Percentiles rank a stretch among this genome's conserved stretches.
phyloP scores from a whole-genome alignment of 202 grass and related monocot genomes.

The Schoenoplectus triqueter region DNA sequence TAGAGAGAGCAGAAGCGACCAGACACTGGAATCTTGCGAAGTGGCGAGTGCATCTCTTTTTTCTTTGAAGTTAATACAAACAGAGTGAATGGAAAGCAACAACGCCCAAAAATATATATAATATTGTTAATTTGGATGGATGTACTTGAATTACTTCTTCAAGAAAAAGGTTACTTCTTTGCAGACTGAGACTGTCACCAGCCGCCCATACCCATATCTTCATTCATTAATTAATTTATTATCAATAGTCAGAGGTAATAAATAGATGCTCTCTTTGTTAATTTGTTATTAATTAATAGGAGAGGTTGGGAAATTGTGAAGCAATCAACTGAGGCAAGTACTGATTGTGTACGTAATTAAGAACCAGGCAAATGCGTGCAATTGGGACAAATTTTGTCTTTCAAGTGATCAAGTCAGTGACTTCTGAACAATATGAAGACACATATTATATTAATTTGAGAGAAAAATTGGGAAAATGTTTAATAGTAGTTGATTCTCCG shows the following conservation, averaged over 20 bases:
- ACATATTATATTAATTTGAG: not conserved
- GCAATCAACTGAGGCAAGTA: slow-evolving; percentile 4
- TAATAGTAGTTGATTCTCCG: not conserved
- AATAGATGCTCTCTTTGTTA: not conserved
- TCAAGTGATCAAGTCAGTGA: not conserved
- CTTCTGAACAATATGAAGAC: not conserved
- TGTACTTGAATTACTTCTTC: slow-evolving; percentile 11
- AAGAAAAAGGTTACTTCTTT: slow-evolving; percentile 13
- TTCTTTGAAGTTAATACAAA: slow-evolving; percentile 3
- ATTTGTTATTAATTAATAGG: too few species aligned
- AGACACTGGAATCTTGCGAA: slow-evolving; percentile 25
- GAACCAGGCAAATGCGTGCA: not conserved
- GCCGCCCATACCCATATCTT: not conserved
- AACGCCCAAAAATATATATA: not conserved
- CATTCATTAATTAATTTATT: not conserved
- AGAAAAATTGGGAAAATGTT: not conserved
- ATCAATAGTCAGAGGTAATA: not conserved
- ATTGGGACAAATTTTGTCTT: not conserved
- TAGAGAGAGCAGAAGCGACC: not conserved
- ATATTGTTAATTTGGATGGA: not conserved
- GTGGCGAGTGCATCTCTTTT: slow-evolving; percentile 5
- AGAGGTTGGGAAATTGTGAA: not conserved
- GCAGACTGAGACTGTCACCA: slow-evolving; percentile 24
- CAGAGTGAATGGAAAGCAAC: not conserved
- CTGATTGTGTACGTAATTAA: slow-evolving; percentile 4